Conservation (phyloP, 331 rosid genomes). For the Saraca asoca region DNA sequence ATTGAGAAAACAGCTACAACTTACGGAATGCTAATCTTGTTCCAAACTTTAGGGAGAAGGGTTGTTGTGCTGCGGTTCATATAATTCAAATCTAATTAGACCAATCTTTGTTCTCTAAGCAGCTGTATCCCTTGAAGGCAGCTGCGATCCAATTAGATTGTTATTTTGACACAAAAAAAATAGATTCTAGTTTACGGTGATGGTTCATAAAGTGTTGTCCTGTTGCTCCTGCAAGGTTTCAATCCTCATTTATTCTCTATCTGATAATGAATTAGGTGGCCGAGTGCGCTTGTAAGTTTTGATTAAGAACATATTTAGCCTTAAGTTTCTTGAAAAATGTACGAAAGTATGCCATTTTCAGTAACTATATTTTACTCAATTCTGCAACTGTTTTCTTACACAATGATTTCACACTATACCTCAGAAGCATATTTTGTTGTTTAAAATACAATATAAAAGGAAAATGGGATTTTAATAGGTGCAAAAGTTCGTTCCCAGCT, state of each 20-base stretch:
- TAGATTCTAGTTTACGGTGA: not conserved
- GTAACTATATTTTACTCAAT: conserved; percentile 14
- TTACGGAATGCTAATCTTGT: no score
- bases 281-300: not conserved
- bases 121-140: conserved; percentile 3
- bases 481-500: conserved; percentile 11
- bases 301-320: not conserved
- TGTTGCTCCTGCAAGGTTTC: no score
- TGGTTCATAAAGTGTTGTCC: not conserved
- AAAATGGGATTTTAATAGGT: conserved; percentile 20
- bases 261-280: no score
- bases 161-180: conserved; percentile 16
- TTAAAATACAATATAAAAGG: conserved; percentile 21
- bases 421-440: not conserved
- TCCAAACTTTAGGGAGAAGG: no score
- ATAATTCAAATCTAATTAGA: not conserved
- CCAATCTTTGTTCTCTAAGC: not conserved
- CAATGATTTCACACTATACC: no score
- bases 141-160: not conserved
- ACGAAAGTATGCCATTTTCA: not conserved
- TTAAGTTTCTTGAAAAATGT: no score
- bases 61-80: not conserved
- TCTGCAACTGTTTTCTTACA: not conserved
- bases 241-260: no score
- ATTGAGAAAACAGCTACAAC: not conserved